Percentiles rank a stretch among this genome's conserved stretches.
Evolutionary conservation across 805 yeast genomes (phyloP).

Genomic region (Pichia kluyveri): DNA sequence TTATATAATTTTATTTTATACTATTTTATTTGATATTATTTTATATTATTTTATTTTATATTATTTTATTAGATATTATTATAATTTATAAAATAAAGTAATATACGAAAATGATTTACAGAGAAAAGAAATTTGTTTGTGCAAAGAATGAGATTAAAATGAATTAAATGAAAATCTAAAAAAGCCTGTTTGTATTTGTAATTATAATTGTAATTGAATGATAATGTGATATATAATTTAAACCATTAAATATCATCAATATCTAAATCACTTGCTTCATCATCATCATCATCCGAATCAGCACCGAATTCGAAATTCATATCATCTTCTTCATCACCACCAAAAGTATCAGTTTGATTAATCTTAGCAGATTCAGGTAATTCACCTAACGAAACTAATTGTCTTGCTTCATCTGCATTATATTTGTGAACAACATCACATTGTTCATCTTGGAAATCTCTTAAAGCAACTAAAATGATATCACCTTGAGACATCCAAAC

Average conservation of each 20-base stretch:
- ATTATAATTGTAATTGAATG: background rate
- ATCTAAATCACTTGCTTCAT: constrained; percentile 55
- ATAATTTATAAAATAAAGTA: too few relatives aligned
- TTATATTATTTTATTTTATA: too few relatives aligned
- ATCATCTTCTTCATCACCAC: constrained; percentile 94
- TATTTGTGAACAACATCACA: constrained; percentile 97
- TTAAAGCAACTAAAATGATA: constrained; percentile 85
- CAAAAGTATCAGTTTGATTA: constrained; percentile 95
- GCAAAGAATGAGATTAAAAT: too few relatives aligned
- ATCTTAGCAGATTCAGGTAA: constrained; percentile 95
- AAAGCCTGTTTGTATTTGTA: too few relatives aligned
- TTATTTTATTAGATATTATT: too few relatives aligned
- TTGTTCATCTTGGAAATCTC: constrained; percentile 98
- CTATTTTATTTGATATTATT: too few relatives aligned
- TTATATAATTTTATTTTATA: too few relatives aligned
- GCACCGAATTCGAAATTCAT: constrained; percentile 97
- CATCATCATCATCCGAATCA: constrained; percentile 74
- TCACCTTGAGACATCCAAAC: constrained; percentile 99
- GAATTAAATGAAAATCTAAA: background rate
- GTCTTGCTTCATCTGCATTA: constrained; percentile 96
- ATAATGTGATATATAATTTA: background rate
- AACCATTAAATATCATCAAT: constrained; percentile 81
- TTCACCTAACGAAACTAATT: constrained; percentile 91
- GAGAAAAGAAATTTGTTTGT: too few relatives aligned
- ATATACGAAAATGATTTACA: too few relatives aligned